A percentile compares a stretch with the other conserved stretches of the same genome.
Conservation (phyloP, 768 basidiomycete genomes). For the Rhizopogon roseolus region DNA sequence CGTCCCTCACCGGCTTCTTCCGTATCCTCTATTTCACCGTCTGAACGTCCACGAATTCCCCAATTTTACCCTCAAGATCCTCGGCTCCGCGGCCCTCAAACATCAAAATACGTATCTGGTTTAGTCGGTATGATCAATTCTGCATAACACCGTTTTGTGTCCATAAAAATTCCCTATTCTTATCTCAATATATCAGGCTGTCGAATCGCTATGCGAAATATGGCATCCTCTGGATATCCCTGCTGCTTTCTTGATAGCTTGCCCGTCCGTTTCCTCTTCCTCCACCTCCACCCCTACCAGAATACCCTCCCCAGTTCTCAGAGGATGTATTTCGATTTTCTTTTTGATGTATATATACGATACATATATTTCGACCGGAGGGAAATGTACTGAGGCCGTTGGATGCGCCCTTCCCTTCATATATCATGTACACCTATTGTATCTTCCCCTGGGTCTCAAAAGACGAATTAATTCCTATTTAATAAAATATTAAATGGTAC, state of each 20-base stretch:
- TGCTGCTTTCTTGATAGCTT: constrained; percentile 41
- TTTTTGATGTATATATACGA: no score
- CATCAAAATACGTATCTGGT: constrained; percentile 58
- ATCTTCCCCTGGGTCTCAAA: no score
- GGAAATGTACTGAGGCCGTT: no score
- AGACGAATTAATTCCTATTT: no score
- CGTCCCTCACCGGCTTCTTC: constrained; percentile 45
- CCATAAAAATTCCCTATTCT: constrained; percentile 8
- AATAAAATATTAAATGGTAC: no score
- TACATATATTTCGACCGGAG: no score
- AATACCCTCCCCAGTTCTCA: no score
- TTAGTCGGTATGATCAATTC: constrained; percentile 58
- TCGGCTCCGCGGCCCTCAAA: constrained; percentile 44
- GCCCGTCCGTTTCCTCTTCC: constrained; percentile 16
- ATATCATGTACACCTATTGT: no score
- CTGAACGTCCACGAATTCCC: constrained; percentile 26
- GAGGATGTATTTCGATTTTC: no score
- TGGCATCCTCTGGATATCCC: constrained; percentile 80
- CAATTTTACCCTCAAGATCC: constrained; percentile 31
- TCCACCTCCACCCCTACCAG: constrained; percentile 10
- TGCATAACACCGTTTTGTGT: constrained; percentile 6
- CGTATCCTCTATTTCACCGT: constrained; percentile 41
- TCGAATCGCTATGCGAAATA: constrained; percentile 72
- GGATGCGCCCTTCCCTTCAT: no score
- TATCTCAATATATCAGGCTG: constrained; percentile 62